phyloP scores from a whole-genome alignment of 2,329 filamentous ascomycete species.

The Fonsecaea multimorphosa region DNA sequence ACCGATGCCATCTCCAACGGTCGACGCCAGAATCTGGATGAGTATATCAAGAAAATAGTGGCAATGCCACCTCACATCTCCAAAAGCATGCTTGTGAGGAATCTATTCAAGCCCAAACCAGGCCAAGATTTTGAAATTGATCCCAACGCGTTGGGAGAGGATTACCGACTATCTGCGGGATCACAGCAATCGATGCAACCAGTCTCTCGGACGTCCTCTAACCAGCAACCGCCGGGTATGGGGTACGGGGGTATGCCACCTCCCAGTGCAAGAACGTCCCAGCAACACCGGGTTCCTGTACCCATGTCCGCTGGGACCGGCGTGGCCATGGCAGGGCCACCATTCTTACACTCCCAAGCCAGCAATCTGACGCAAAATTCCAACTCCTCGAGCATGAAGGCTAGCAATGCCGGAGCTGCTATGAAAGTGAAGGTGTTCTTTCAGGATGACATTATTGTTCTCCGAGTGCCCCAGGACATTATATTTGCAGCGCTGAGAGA shows the following conservation, averaged over 20 bases:
- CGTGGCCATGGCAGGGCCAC: slow-evolving; percentile 46
- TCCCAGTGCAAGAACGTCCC: slow-evolving; percentile 45
- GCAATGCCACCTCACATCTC: slow-evolving; percentile 84
- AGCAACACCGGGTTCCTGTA: slow-evolving; percentile 51
- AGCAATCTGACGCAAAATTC: slow-evolving; percentile 60
- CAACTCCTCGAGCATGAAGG: slow-evolving; percentile 43
- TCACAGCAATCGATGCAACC: slow-evolving; percentile 71
- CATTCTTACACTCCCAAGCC: slow-evolving; percentile 51
- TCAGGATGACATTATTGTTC: slow-evolving; percentile 87
- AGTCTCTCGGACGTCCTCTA: slow-evolving; percentile 70
- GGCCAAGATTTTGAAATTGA: slow-evolving; percentile 90
- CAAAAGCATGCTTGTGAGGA: slow-evolving; percentile 79
- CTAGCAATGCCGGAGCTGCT: slow-evolving; percentile 48
- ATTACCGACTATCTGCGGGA: slow-evolving; percentile 75
- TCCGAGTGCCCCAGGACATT: slow-evolving; percentile 83
- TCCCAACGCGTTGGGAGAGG: slow-evolving; percentile 66
- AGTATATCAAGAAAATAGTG: slow-evolving; percentile 92
- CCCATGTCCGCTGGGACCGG: slow-evolving; percentile 37
- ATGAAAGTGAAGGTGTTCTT: slow-evolving; percentile 97
- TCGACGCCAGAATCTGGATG: slow-evolving; percentile 87
- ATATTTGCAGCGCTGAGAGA: slow-evolving; percentile 77
- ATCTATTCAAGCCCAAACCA: slow-evolving; percentile 87
- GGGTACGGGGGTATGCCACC: slow-evolving; percentile 61
- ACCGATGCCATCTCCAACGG: slow-evolving; percentile 98
- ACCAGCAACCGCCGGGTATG: slow-evolving; percentile 65